phyloP scores from a whole-genome alignment of 2,329 filamentous ascomycete species.

The Fusarium nanum region DNA sequence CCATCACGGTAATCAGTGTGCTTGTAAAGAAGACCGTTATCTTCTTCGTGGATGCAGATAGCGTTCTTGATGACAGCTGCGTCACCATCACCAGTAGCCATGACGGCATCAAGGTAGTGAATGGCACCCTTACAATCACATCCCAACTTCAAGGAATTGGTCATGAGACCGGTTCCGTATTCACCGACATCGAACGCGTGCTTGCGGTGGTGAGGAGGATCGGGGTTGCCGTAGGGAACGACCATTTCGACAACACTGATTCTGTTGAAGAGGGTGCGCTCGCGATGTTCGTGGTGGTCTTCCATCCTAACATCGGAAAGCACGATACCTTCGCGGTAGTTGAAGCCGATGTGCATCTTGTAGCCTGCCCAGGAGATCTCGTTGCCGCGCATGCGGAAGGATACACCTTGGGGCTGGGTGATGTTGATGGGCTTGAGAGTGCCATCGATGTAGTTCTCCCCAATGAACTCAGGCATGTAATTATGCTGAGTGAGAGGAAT shows the following conservation, averaged over 20 bases:
- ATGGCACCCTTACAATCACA: conserved; percentile 93
- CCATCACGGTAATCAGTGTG: conserved; percentile 72
- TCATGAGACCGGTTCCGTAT: conserved; percentile 86
- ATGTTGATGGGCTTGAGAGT: conserved; percentile 55
- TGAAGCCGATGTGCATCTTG: conserved; percentile 78
- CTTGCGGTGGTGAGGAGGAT: conserved; percentile 82
- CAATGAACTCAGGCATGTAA: conserved; percentile 53
- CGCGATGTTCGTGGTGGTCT: conserved; percentile 55
- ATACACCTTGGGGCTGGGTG: conserved; percentile 56
- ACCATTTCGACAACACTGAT: conserved; percentile 78
- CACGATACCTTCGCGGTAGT: conserved; percentile 76
- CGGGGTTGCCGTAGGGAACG: conserved; percentile 80
- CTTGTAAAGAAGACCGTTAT: conserved; percentile 71
- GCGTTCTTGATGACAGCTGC: conserved; percentile 89
- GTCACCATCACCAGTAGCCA: conserved; percentile 83
- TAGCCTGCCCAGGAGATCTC: conserved; percentile 71
- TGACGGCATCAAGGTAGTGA: conserved; percentile 89
- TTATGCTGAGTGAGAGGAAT: conserved; percentile 54
- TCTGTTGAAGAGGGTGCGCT: conserved; percentile 73
- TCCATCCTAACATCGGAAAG: conserved; percentile 77
- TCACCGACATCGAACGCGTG: conserved; percentile 85
- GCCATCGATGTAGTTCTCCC: conserved; percentile 51
- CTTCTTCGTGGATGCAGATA: conserved; percentile 82
- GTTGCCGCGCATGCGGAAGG: conserved; percentile 60
- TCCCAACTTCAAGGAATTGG: conserved; percentile 80